phyloP scores from a whole-genome alignment of 257 asterid genomes.

The Nicotiana attenuata region DNA sequence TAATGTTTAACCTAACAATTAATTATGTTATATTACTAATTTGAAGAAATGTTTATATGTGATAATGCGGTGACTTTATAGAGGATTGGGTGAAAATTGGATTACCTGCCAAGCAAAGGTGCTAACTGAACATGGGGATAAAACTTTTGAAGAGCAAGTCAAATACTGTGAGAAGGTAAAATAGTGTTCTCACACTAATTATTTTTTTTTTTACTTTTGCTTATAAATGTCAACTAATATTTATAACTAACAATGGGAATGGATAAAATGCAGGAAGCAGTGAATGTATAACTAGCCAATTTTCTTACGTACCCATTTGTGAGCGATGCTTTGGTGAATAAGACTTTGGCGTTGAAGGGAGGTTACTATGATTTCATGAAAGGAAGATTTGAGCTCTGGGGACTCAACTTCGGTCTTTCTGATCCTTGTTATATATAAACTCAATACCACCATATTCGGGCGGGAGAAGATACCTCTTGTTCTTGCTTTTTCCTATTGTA shows the following conservation, averaged over 20 bases:
- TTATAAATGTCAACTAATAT: no score
- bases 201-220: no score
- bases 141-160: conserved; percentile 40
- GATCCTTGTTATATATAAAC: no score
- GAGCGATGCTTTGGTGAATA: conserved; percentile 57
- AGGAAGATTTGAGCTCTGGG: no score
- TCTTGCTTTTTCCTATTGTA: background rate
- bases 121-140: conserved; percentile 24
- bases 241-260: no score
- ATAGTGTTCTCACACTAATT: no score
- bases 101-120: conserved; percentile 77
- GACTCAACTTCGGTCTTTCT: no score
- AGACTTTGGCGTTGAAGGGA: no score
- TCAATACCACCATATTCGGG: no score
- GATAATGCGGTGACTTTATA: conserved; percentile 54
- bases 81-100: no score
- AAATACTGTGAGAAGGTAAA: no score
- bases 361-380: no score
- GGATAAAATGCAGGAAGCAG: conserved; percentile 66
- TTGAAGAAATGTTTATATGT: background rate
- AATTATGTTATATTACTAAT: background rate
- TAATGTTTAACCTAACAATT: background rate
- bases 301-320: conserved; percentile 39
- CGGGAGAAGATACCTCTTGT: background rate
- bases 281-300: conserved; percentile 86